Percentiles rank a stretch among this genome's conserved stretches.
Conservation (phyloP, 2,329 filamentous ascomycete genomes). For the Akanthomyces muscarius region DNA sequence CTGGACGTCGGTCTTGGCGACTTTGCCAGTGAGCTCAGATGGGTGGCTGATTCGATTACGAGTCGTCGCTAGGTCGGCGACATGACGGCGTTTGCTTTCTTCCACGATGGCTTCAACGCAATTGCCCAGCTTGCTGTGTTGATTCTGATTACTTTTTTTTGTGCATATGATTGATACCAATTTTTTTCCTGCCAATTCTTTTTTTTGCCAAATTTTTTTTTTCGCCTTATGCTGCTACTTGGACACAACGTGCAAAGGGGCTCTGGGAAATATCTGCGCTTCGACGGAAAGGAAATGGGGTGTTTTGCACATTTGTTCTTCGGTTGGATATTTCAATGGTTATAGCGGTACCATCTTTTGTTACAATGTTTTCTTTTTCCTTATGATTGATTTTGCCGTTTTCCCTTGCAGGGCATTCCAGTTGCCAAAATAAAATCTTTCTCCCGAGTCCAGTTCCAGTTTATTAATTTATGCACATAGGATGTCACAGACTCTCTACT, state of each 20-base stretch:
- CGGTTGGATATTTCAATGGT: not conserved
- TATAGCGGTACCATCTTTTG: not conserved
- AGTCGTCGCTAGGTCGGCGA: not conserved
- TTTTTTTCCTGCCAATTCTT: not conserved
- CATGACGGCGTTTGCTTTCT: not conserved
- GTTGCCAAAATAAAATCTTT: not conserved
- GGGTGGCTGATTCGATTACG: conserved; percentile 47
- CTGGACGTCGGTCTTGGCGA: conserved; percentile 38
- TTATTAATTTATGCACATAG: not conserved
- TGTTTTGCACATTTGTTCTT: not conserved
- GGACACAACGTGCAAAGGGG: not conserved
- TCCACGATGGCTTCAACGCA: not conserved
- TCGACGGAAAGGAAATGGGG: not conserved
- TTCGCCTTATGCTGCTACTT: not conserved
- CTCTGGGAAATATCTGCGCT: not conserved
- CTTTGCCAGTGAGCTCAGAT: conserved; percentile 45
- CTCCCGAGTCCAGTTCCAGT: not conserved
- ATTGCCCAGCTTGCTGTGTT: not conserved
- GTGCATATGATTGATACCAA: conserved; percentile 13
- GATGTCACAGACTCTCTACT: not conserved
- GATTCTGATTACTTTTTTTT: not conserved
- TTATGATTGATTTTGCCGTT: not conserved
- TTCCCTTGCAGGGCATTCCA: not conserved
- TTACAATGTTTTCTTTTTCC: not conserved
- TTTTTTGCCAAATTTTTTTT: not conserved